Conservation (phyloP, 768 basidiomycete species). For the Trametopsis cervina region DNA sequence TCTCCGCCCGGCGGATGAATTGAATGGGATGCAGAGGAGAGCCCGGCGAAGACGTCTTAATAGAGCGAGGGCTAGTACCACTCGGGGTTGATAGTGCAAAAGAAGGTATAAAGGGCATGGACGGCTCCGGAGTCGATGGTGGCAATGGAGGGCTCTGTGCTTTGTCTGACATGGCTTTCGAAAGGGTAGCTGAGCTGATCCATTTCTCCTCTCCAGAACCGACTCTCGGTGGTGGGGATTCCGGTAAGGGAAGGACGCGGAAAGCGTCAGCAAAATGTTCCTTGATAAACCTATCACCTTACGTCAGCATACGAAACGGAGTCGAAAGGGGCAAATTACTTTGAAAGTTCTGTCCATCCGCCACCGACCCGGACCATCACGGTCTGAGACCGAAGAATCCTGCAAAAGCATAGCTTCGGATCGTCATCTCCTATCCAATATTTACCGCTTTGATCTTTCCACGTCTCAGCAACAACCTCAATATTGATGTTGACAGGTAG, state of each 20-base stretch:
- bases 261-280: constrained; percentile 83
- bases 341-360: constrained; percentile 89
- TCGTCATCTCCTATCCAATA: constrained; percentile 96
- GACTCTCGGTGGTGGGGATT: constrained; percentile 39
- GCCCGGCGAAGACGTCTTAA: constrained; percentile 50
- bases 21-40: constrained; percentile 67
- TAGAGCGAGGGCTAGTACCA: constrained; percentile 37
- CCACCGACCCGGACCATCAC: constrained; percentile 97
- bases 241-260: constrained; percentile 47
- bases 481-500: constrained; percentile 80
- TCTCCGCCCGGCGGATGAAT: constrained; percentile 76
- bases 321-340: constrained; percentile 41
- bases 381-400: constrained; percentile 84
- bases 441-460: constrained; percentile 91
- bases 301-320: background rate
- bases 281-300: constrained; percentile 68
- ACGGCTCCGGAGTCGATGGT: constrained; percentile 67
- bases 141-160: constrained; percentile 28
- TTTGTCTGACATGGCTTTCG: constrained; percentile 42
- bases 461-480: constrained; percentile 74
- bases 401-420: constrained; percentile 84
- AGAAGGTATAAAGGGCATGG: constrained; percentile 48
- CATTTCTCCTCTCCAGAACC: constrained; percentile 62
- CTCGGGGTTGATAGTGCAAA: constrained; percentile 51
- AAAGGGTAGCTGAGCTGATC: constrained; percentile 73